Evolutionary conservation across 2,329 filamentous ascomycete species (phyloP).

Genomic region (Aspergillus carbonarius): DNA sequence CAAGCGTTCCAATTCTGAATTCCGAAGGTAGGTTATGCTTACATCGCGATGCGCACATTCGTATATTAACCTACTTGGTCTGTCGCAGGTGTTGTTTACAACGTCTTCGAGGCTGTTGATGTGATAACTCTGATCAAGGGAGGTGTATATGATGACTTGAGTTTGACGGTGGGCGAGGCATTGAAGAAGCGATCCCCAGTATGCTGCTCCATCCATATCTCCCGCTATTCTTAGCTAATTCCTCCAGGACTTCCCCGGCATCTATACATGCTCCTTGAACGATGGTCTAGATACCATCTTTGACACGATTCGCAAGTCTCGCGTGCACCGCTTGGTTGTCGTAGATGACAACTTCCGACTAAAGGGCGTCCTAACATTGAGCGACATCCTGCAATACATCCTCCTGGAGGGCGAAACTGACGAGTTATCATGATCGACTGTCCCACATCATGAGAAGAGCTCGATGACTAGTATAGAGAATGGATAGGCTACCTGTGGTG

Average conservation of each 20-base stretch:
- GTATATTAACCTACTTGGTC: background rate
- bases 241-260: conserved; percentile 79
- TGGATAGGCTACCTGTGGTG: too few relatives aligned
- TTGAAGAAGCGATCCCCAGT: conserved; percentile 79
- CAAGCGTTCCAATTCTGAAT: conserved; percentile 90
- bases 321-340: conserved; percentile 89
- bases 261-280: conserved; percentile 90
- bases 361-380: conserved; percentile 86
- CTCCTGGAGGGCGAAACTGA: conserved; percentile 74
- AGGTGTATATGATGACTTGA: conserved; percentile 86
- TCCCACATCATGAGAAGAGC: too few relatives aligned
- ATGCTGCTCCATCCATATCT: conserved; percentile 56
- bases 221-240: conserved; percentile 36
- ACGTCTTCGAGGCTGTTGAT: conserved; percentile 97
- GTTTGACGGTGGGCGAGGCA: conserved; percentile 82
- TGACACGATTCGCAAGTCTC: conserved; percentile 90
- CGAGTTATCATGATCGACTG: conserved; percentile 36
- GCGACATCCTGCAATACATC: conserved; percentile 95
- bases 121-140: conserved; percentile 95
- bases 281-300: conserved; percentile 95
- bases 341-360: conserved; percentile 87
- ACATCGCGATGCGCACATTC: background rate
- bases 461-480: too few relatives aligned
- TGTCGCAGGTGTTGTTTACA: conserved; percentile 67
- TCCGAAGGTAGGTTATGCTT: conserved; percentile 53